These are phyloP conservation scores for Argentina anserina DNA, from an alignment of 306 rosid species.

Conservation along the genomic window DNA sequence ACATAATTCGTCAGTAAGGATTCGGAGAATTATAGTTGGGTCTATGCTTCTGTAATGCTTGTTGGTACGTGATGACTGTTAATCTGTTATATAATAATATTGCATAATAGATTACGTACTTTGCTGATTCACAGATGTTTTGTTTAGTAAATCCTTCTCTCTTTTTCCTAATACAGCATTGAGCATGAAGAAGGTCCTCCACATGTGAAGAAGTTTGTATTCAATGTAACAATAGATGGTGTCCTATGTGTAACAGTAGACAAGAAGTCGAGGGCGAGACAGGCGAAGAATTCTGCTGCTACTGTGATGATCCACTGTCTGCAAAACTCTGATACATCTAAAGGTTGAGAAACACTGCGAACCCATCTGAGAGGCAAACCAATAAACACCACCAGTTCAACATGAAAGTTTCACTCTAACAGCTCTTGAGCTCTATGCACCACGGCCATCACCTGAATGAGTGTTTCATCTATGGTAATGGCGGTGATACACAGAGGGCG, in stretches of 20 bases:
- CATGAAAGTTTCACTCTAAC: background rate
- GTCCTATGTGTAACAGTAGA: conserved; percentile 28
- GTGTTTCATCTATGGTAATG: background rate
- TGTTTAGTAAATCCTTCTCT: background rate
- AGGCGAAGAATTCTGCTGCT: conserved; percentile 69
- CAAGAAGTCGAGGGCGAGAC: conserved; percentile 33
- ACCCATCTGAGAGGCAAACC: background rate
- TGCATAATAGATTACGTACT: background rate
- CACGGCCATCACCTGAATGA: background rate
- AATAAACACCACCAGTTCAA: background rate
- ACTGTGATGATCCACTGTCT: conserved; percentile 51
- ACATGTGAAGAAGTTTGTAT: conserved; percentile 44
- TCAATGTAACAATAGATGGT: conserved; percentile 34
- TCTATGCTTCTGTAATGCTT: background rate
- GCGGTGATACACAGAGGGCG: background rate
- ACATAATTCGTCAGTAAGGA: too few species aligned
- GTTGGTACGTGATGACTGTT: background rate
- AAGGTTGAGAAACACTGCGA: background rate
- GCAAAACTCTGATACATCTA: conserved; percentile 15
- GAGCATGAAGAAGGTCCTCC: conserved; percentile 57
- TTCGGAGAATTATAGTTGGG: too few species aligned
- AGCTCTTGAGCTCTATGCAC: background rate
- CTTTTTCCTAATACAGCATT: conserved; percentile 32
- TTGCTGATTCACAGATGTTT: background rate
- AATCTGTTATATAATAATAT: too few species aligned